Evolutionary conservation across 164 flowering plant genomes (phyloP), one percentile per base, ranked within the genome.

Genomic region (Saururus chinensis): DNA sequence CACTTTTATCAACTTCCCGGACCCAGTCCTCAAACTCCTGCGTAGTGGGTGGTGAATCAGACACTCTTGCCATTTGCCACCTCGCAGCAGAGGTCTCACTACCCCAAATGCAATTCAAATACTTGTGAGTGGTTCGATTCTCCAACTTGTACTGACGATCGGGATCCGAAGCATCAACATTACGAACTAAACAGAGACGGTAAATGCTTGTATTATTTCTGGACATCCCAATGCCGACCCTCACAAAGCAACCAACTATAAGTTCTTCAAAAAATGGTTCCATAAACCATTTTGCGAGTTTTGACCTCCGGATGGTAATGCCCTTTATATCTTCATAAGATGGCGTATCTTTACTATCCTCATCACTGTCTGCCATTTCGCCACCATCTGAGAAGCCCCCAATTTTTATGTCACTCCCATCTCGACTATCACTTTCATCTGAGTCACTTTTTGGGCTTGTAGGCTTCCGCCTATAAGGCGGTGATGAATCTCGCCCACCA

Each of bases 11-110:
- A 53, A 90, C 89, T 75, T 91, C 97, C 63, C 78, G 77, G 14
- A 81, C 65, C 96, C 89, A 90, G 68, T 88, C 95, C 21, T 73
- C 76, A 68, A 70, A 93, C 75, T 93, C 99, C 58, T 82, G 84
- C 75, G 79, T 79, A 0, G 66, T 55, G n/a, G 97, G 97, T 19
- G 81, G 73, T 19, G 92, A 80, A 72, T 90, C 96, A 0, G 96
- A 90, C 68, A 90, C 73, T 87, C 84, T 81, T 41, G 90, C 96
- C 99, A 93, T 93, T 76, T 93, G 96, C 97, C 99, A 93, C 77
- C 95, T 74, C 11, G 97, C 96, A 57, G 97, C 92, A 19, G 92
- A 81, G 69, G 65, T 81, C 64, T 90, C 95, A 74, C 78, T 82
- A 42, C 91, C 89, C 96, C 96, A 88, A 35, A 80, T 73, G 64